phyloP scores from a whole-genome alignment of 768 basidiomycete species.

The Goffeauzyma gilvescens region DNA sequence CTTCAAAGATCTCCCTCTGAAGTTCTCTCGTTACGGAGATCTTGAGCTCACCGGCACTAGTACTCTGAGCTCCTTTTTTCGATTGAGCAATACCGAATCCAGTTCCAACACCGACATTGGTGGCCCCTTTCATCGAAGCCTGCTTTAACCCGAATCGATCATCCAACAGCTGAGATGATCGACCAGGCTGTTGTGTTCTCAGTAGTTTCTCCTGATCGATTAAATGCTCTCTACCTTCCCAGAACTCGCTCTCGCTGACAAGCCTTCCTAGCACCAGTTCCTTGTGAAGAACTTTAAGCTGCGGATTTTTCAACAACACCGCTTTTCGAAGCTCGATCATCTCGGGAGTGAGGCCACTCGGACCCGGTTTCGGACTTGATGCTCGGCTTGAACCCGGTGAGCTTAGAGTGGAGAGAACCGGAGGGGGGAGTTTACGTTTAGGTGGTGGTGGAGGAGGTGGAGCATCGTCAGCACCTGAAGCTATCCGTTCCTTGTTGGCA shows the following conservation, averaged over 20 bases:
- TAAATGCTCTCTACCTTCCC: constrained; percentile 66
- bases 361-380: too few relatives aligned
- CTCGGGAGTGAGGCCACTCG: not conserved
- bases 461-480: constrained; percentile 16
- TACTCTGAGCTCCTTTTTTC: not conserved
- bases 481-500: constrained; percentile 11
- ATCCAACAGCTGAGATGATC: constrained; percentile 30
- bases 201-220: constrained; percentile 25
- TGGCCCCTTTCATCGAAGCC: constrained; percentile 53
- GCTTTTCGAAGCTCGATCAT: constrained; percentile 13
- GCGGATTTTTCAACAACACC: constrained; percentile 57
- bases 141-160: constrained; percentile 43
- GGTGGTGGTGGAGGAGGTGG: too few relatives aligned
- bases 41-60: constrained; percentile 41
- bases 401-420: too few relatives aligned
- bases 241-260: constrained; percentile 84
- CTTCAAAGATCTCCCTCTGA: constrained; percentile 89
- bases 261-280: constrained; percentile 56
- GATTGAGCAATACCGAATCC: constrained; percentile 7
- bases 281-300: constrained; percentile 60
- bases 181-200: constrained; percentile 27
- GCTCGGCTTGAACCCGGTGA: too few relatives aligned
- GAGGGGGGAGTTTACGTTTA: too few relatives aligned
- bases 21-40: constrained; percentile 64
- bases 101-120: constrained; percentile 24